phyloP scores from a whole-genome alignment of 2,329 filamentous ascomycete species.

The Ceratocystis albifundus region DNA sequence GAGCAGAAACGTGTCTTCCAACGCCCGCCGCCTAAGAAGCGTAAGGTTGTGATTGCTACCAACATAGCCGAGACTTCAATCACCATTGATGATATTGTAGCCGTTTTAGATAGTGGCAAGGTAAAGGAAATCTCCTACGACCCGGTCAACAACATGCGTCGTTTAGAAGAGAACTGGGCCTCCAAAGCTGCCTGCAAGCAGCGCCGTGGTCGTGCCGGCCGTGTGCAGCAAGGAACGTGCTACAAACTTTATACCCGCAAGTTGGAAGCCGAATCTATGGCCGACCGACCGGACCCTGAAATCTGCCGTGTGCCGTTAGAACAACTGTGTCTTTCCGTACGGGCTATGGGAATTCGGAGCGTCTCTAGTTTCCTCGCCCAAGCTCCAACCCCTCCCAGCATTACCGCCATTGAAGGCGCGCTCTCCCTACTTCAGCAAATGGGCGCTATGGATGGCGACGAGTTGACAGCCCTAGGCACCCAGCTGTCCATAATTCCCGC shows the following conservation, averaged over 20 bases:
- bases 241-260: slow-evolving; percentile 91
- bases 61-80: slow-evolving; percentile 98
- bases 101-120: slow-evolving; percentile 86
- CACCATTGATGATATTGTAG: slow-evolving; percentile 93
- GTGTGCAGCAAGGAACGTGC: slow-evolving; percentile 81
- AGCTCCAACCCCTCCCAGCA: slow-evolving; percentile 80
- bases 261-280: slow-evolving; percentile 68
- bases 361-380: slow-evolving; percentile 70
- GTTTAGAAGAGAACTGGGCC: slow-evolving; percentile 88
- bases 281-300: slow-evolving; percentile 79
- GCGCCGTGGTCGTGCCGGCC: slow-evolving; percentile 79
- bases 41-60: slow-evolving; percentile 88
- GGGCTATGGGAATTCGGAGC: slow-evolving; percentile 83
- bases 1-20: slow-evolving; percentile 85
- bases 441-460: slow-evolving; percentile 75
- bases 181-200: slow-evolving; percentile 91
- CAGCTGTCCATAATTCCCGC: slow-evolving; percentile 94
- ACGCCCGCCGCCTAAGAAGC: slow-evolving; percentile 60
- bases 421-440: slow-evolving; percentile 68
- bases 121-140: slow-evolving; percentile 97
- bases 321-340: slow-evolving; percentile 85
- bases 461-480: slow-evolving; percentile 78
- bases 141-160: slow-evolving; percentile 82
- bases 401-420: slow-evolving; percentile 73
- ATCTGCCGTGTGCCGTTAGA: slow-evolving; percentile 87